Evolutionary conservation across 371 early-diverging fungal species (phyloP), one percentile per base, ranked within the genome.

Genomic region (Thermomucor indicae-seudaticae): DNA sequence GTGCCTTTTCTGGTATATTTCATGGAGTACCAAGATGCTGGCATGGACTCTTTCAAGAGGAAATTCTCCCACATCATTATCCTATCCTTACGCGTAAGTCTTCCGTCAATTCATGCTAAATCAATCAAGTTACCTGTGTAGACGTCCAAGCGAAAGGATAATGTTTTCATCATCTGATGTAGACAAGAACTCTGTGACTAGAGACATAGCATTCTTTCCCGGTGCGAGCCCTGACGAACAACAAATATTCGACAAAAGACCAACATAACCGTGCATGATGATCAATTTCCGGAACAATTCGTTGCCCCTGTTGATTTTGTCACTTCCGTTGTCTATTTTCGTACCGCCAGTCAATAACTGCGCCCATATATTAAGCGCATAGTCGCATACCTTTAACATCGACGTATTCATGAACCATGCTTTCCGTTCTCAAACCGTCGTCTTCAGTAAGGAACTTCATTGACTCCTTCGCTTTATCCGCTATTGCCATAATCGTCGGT

Each of bases 181-280:
- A 20, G 73, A 75, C 7, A 77, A 57, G 41, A 89, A 85, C 20
- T 80, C 80, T n/a, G 81, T 65, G 0, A 85, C 63, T 2, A 89
- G 67, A 17, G 86, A 75, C 3, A 67, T 63, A 17, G 82, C 80
- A 47, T 79, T 81, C 42, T 81, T 82, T 4, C 82, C 74, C 47
- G 89, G 88, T 0, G 86, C 77, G 32, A 88, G 63, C 3, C 73
- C 57, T 41, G 86, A 78, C 0, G 87, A 79, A 37, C 76, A 78
- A 60, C 82, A 92, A 17, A 90, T 70, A 55, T 91, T 93, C n/a
- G 86, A 79, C 11, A 89, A 54, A 19, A 92, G 57, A 4, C 84
- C 82, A 14, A 83, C 66, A 35, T 84, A 70, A 0, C 82, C 83
- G 44, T 87, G 80, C 14, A 90, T 60, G 14, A 72, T 63, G 27